These are phyloP conservation scores for Mycena metata DNA, from an alignment of 768 basidiomycete genomes.

Conservation along the genomic window DNA sequence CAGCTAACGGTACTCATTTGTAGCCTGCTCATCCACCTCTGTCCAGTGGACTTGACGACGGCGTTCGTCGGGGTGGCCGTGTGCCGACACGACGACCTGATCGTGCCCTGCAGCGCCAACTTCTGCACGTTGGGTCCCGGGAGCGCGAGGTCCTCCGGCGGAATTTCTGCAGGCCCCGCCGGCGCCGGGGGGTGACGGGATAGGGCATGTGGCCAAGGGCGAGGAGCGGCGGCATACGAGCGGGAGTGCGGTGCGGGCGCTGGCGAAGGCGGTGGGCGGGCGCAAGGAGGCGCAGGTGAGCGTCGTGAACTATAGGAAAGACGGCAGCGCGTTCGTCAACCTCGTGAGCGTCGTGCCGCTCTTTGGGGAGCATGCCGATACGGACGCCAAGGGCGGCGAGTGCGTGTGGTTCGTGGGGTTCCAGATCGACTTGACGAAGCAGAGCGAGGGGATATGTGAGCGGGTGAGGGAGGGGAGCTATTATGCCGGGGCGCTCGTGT, in stretches of 20 bases:
- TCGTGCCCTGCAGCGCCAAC: conserved; percentile 91
- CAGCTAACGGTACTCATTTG: too few relatives aligned
- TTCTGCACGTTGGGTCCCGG: conserved; percentile 83
- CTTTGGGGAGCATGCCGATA: conserved; percentile 66
- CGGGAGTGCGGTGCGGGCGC: conserved; percentile 69
- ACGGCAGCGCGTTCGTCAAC: conserved; percentile 90
- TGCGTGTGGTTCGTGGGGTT: conserved; percentile 93
- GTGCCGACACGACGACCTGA: conserved; percentile 83
- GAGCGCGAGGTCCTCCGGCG: conserved; percentile 85
- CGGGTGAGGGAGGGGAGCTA: conserved; percentile 78
- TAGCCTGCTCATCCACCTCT: conserved; percentile 81
- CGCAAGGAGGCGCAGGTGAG: conserved; percentile 92
- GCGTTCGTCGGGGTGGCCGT: conserved; percentile 94
- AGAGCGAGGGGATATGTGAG: conserved; percentile 86
- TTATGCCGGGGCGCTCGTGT: conserved; percentile 11
- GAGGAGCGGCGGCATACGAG: conserved; percentile 69
- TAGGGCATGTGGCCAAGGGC: conserved; percentile 24
- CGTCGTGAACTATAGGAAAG: conserved; percentile 90
- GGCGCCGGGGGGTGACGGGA: background rate
- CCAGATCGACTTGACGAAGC: conserved; percentile 92
- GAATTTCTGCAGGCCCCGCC: conserved; percentile 90
- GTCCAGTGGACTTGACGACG: conserved; percentile 93
- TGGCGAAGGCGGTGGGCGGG: conserved; percentile 74
- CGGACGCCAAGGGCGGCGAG: conserved; percentile 71
- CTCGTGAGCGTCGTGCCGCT: conserved; percentile 93